These are phyloP conservation scores for Ascoidea tarda DNA, from an alignment of 805 yeast genomes.

Conservation along the genomic window DNA sequence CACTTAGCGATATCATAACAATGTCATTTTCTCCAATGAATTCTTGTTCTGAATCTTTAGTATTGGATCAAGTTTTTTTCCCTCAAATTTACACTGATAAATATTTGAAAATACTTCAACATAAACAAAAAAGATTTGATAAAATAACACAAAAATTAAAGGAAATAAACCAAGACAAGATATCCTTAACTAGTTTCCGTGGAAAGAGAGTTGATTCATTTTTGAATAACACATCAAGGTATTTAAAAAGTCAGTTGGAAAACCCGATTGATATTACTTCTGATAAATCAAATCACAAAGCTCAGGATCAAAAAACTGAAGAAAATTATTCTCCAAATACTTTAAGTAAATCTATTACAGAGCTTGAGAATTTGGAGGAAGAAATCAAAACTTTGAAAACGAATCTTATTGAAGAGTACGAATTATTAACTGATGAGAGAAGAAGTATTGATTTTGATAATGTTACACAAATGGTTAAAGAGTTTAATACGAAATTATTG, in stretches of 20 bases:
- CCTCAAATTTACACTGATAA: background rate
- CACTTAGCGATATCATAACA: background rate
- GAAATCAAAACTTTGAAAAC: no score
- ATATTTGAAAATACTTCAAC: no score
- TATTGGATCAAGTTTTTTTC: background rate
- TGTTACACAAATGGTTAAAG: background rate
- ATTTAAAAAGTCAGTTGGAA: background rate
- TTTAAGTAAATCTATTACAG: no score
- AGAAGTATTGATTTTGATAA: background rate
- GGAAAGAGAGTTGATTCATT: background rate
- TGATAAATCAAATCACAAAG: background rate
- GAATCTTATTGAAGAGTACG: background rate
- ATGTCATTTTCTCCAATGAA: background rate
- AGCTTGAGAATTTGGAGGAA: background rate
- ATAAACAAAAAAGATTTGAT: background rate
- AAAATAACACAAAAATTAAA: no score
- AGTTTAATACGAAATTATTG: no score
- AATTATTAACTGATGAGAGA: no score
- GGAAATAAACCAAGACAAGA: background rate
- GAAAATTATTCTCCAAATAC: background rate
- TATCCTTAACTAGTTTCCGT: background rate
- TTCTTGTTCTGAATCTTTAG: background rate
- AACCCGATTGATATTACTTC: background rate
- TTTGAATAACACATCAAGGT: background rate
- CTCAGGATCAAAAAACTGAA: background rate